Base-by-base conservation (phyloP, 1,284 basidiomycete species). In the Schizophyllum amplum region DNA sequence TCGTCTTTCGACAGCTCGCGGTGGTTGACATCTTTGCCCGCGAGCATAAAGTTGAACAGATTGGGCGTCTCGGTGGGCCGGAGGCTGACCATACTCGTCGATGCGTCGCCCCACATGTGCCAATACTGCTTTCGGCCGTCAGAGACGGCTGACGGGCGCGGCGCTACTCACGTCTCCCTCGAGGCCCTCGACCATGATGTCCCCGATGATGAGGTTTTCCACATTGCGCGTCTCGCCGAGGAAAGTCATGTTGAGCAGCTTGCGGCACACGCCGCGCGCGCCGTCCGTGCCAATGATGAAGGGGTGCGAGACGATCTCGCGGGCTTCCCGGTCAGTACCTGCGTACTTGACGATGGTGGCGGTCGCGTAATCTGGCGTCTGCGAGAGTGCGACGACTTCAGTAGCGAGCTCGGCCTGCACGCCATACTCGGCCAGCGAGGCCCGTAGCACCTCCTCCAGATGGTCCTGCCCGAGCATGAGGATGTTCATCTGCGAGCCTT, bases 201-300 rank as follows among this genome's bases (percentile, higher is more conserved):
- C 74, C 4, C 72, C 75, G 0, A 69, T 60, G 3, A 74, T 57
- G 1, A 66, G 51, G 5, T 56, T 51, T 1, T 69, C 57, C 4
- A 67, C 64, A 5, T 67, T 63, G 22, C 60, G 62, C 0, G 72
- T 74, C 53, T 75, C 69, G 0, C 76, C 76, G 1, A 72, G 59
- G 59, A 77, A 76, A 0, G 66, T 60, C 22, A 76, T 54, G 0
- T 70, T 69, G 2, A 76, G 63, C 13, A 64, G 59, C 56, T 76
- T 75, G 33, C 73, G 67, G 22, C 69, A 63, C 22, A 67, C 47
- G 2, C 70, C 69, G 53, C 61, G 68, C 0, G 69, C 75, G 6
- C 74, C 75, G 60, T 77, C 76, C 1, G 69, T 62, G 0, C 75
- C 75, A 5, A 60, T 47, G 25, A 60, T 21, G 48, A 53, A 60